Evolutionary conservation across 768 basidiomycete species (phyloP), one percentile per base, ranked within the genome.

Genomic region (Russula sp.): DNA sequence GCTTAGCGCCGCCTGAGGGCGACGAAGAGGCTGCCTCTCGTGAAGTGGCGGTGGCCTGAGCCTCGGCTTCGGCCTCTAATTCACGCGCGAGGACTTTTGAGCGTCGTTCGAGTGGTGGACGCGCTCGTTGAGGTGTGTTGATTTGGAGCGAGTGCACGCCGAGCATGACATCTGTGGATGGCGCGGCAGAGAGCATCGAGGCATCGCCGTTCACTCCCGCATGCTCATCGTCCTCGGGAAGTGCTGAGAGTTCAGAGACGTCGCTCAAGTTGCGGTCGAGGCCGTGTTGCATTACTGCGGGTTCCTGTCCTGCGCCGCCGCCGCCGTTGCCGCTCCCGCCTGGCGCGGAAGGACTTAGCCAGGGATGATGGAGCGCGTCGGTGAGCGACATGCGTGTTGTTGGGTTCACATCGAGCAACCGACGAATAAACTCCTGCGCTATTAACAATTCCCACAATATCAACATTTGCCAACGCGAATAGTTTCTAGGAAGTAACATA

Each of bases 331-430:
- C n/a, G 16, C 26, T 9, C n/a, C n/a, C n/a, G n/a, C n/a, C n/a
- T 18, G 52, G 65, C 42, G 44, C 26, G 24, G 46, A 32, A 24
- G n/a, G 26, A 9, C 28, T 13, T 18, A 98, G 80, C 96, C 96
- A 98, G 1, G 84, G 83, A 69, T 98, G 94, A 0, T 74, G 30
- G 11, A 90, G 80, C 0, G 94, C 88, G 0, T 82, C 79, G 3
- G 79, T 76, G 64, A 94, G 80, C 7, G 86, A 84, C 82, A 96
- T 83, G n/a, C 95, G 86, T 16, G 72, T 65, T 0, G 66, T 67
- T 0, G 94, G 92, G 60, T 90, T 79, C 42, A 78, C 77, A 57
- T 84, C 80, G 18, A 98, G 82, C 11, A 98, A 81, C 2, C 74
- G 69, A 2, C 73, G 73, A 57, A 96, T 81, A 72, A 98, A 96